phyloP scores from a whole-genome alignment of 2,329 filamentous ascomycete genomes.

The Blastomyces percursus region DNA sequence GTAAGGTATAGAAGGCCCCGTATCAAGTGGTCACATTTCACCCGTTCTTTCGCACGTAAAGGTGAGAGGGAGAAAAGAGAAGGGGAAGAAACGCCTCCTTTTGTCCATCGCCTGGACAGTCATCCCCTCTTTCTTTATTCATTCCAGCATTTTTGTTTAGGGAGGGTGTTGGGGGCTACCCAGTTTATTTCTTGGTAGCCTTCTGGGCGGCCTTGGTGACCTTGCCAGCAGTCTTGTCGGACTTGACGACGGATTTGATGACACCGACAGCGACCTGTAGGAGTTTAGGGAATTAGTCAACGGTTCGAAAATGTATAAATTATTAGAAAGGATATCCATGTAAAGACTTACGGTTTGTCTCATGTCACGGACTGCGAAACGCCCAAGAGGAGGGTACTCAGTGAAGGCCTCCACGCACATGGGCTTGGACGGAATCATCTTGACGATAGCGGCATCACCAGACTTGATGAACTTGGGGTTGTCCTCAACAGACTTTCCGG shows the following conservation, averaged over 20 bases:
- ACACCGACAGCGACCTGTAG: slow-evolving; percentile 69
- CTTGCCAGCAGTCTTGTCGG: slow-evolving; percentile 48
- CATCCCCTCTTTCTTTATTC: background rate
- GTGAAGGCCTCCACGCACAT: slow-evolving; percentile 99
- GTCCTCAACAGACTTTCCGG: slow-evolving; percentile 89
- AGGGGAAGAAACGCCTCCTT: background rate
- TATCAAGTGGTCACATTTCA: background rate
- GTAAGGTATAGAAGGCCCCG: background rate
- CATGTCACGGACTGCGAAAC: slow-evolving; percentile 99
- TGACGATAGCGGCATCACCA: slow-evolving; percentile 99
- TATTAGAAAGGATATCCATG: background rate
- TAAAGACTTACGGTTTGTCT: slow-evolving; percentile 56
- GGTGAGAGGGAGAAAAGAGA: background rate
- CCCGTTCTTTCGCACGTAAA: background rate
- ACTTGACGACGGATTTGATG: slow-evolving; percentile 77
- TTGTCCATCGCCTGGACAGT: background rate
- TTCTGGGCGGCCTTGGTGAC: slow-evolving; percentile 52
- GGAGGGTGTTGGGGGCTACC: background rate
- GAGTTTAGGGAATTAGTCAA: slow-evolving; percentile 1
- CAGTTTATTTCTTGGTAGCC: slow-evolving; percentile 61
- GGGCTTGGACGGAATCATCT: slow-evolving; percentile 99
- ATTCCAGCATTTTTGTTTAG: background rate
- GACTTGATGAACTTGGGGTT: slow-evolving; percentile 99
- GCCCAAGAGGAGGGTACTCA: slow-evolving; percentile 97
- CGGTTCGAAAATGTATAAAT: background rate